Evolutionary conservation across 176 grass and related monocot genomes (phyloP), one percentile per base, ranked within the genome.

Genomic region (Saccharum officinarum): DNA sequence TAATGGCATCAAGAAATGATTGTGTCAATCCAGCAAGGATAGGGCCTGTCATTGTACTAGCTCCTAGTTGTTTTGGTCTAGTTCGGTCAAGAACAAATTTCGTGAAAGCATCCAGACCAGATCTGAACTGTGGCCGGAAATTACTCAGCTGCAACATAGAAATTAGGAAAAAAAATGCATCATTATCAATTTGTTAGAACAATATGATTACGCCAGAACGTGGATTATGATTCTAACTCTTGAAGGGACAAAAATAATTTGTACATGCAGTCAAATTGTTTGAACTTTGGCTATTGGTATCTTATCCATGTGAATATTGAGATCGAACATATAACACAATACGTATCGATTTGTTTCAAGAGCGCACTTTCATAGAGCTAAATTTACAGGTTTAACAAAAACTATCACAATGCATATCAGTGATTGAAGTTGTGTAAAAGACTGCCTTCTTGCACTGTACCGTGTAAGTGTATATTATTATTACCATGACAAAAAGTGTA

Each of bases 1-100:
- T 99, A 69, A 99, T 96, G 74, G 96, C 96, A 83, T 98, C 96
- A 66, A 98, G 83, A 87, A 98, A 98, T 80, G 93, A 95, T 73
- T 99, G 97, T 28, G 93, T 99, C 52, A 99, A 64, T 82, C 93
- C 97, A 79, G 97, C 90, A 82, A 99, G 92, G 75, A 99, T 86
- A 28, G 97, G 94, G 10, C 97, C 97, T 67, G 97, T 99, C 97
- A 99, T 94, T 52, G 91, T 93, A 75, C 92, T 99, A 65, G 92
- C 86, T 81, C 97, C 97, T 76, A 99, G 86, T 88, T 96, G 97
- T 79, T 99, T 99, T 57, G 97, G 92, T 73, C 92, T 91, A 71
- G 93, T 96, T 80, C 97, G 93, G 47, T 96, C 94, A 84, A 99
- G 95, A 69, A 99, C 86, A 80, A 92, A 99, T 59, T 96, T 99